A percentile compares a stretch with the other conserved stretches of the same genome.
phyloP scores from a whole-genome alignment of 2,329 filamentous ascomycete genomes.

The Curvularia eragrostidis region DNA sequence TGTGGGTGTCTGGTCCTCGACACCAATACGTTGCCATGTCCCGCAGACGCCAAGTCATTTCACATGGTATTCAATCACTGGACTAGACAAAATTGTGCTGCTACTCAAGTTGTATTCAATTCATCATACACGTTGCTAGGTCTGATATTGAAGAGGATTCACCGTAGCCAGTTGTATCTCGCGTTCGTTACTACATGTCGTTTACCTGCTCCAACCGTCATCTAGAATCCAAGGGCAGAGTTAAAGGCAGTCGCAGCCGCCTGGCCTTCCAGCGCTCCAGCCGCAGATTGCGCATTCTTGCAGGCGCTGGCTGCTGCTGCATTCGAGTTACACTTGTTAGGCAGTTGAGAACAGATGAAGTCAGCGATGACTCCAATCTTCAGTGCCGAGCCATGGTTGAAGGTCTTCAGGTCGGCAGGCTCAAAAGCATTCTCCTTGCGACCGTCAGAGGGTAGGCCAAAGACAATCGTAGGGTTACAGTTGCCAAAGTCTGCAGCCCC shows the following conservation, averaged over 20 bases:
- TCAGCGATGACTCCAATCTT: conserved; percentile 57
- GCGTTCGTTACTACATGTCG: not conserved
- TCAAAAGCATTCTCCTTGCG: conserved; percentile 55
- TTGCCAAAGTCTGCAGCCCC: conserved; percentile 48
- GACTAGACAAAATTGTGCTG: not conserved
- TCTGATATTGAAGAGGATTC: not conserved
- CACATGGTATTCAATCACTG: not conserved
- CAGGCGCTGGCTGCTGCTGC: conserved; percentile 31
- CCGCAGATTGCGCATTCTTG: conserved; percentile 29
- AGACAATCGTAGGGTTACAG: conserved; percentile 60
- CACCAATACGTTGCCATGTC: not conserved
- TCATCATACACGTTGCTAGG: not conserved
- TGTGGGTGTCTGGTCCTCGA: not conserved
- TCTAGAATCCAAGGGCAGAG: conserved; percentile 33
- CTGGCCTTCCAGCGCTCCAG: conserved; percentile 29
- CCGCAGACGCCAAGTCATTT: not conserved
- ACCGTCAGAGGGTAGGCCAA: conserved; percentile 58
- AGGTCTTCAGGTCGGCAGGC: conserved; percentile 52
- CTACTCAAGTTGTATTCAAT: not conserved
- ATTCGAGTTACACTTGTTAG: conserved; percentile 35
- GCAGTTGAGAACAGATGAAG: conserved; percentile 58
- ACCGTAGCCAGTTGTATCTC: not conserved
- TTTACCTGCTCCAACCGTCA: not conserved
- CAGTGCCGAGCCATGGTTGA: conserved; percentile 61
- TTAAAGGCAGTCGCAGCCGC: conserved; percentile 43